These are phyloP conservation scores for Nigrospora oryzae DNA, from an alignment of 2,329 filamentous ascomycete genomes.

Conservation along the genomic window DNA sequence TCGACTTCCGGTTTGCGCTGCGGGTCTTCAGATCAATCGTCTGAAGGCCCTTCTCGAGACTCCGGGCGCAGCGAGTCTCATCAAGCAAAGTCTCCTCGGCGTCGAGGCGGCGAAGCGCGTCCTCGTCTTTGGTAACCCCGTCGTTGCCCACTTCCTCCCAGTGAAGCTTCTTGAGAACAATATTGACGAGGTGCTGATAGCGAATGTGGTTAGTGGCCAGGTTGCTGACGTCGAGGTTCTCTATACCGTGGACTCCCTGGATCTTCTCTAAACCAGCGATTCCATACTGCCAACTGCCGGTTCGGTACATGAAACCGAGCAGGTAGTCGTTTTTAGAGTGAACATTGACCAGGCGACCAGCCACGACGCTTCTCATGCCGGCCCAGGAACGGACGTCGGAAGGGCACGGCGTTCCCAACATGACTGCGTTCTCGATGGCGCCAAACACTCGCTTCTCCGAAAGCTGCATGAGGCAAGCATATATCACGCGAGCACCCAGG, in stretches of 20 bases:
- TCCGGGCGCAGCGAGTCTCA: conserved; percentile 2
- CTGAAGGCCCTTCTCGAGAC: not conserved
- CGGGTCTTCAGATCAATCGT: not conserved
- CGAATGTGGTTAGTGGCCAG: conserved; percentile 61
- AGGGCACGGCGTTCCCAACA: conserved; percentile 78
- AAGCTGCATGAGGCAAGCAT: conserved; percentile 68
- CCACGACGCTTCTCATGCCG: conserved; percentile 67
- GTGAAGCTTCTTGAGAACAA: conserved; percentile 56
- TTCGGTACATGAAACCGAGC: conserved; percentile 80
- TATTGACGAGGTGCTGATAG: conserved; percentile 60
- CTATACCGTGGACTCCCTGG: conserved; percentile 53
- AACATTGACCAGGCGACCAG: conserved; percentile 81
- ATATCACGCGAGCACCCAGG: conserved; percentile 73
- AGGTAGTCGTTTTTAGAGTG: conserved; percentile 84
- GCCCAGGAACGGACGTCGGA: conserved; percentile 67
- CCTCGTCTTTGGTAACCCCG: conserved; percentile 21
- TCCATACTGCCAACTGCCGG: conserved; percentile 71
- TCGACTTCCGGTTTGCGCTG: not conserved
- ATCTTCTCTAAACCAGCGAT: conserved; percentile 77
- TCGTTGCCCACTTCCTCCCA: conserved; percentile 56
- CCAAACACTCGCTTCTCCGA: conserved; percentile 76
- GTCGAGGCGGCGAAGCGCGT: conserved; percentile 16
- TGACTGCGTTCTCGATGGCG: conserved; percentile 70
- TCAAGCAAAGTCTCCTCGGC: conserved; percentile 13
- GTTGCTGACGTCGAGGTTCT: conserved; percentile 60